Base-by-base conservation (phyloP, 176 grass and related monocot genomes). In the Carex kokanica region DNA sequence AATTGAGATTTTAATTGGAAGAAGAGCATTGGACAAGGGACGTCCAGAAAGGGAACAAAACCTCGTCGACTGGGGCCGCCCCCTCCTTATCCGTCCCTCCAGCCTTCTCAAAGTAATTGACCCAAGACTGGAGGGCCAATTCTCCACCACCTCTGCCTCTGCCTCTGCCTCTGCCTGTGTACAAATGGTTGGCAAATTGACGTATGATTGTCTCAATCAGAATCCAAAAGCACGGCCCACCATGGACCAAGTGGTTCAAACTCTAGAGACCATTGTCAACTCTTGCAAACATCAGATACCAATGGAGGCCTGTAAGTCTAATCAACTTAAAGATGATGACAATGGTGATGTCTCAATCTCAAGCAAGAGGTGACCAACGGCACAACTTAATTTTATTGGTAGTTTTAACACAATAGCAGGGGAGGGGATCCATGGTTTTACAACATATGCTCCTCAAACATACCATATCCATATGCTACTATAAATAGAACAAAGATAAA, bases 61-160 rank as follows among this genome's bases (percentile, higher is more conserved):
- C 89, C 89, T 97, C 0, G 91, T 93, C 12, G 94, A 97, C 45
- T 93, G 94, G 94, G 94, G 90, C 1, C 85, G 89, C 4, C 94
- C 94, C n/a, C 92, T 97, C 11, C 78, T 97, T 6, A 87, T 88
- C 85, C 89, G 91, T 13, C 40, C 16, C 43, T 84, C 59, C 41
- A 91, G 89, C 77, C 73, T 97, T 52, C 65, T 89, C 63, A 89
- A 84, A 75, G 89, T 93, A 72, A 81, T 93, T 18, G 94, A 97
- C 81, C 80, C 45, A 0, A 67, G 89, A 80, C 83, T 97, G 85
- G 89, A 60, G 17, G 82, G 73, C 3, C 67, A 72, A 77, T 90
- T 84, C 83, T 78, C 85, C 10, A 2, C 36, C 13, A n/a, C 27
- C 1, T 27, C 54, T 64, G 56, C n/a, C n/a, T n/a, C n/a, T n/a